phyloP scores from a whole-genome alignment of 2,329 filamentous ascomycete genomes.

The Endocalyx cinctus region DNA sequence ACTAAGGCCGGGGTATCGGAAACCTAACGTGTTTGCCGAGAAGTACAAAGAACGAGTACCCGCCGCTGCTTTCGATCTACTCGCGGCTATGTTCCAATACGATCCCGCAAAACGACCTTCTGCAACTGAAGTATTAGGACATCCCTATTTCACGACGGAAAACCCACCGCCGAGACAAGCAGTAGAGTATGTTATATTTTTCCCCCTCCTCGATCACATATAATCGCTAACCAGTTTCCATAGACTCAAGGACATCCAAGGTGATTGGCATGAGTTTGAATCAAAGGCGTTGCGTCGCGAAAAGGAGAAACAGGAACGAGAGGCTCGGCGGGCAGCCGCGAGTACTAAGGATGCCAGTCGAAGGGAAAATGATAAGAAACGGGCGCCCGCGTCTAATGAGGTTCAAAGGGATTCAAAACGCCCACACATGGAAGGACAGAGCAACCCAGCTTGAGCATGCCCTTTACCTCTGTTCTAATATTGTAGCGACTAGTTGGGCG shows the following conservation, averaged over 20 bases:
- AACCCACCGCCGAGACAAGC: conserved; percentile 73
- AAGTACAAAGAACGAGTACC: conserved; percentile 76
- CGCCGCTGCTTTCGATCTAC: conserved; percentile 75
- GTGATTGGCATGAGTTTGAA: conserved; percentile 99
- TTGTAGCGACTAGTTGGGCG: no score
- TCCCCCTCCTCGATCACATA: no score
- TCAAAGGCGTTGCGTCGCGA: conserved; percentile 91
- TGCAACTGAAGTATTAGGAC: conserved; percentile 77
- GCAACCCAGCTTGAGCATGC: no score
- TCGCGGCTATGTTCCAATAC: conserved; percentile 81
- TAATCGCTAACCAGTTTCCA: no score
- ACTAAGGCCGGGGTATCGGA: conserved; percentile 70
- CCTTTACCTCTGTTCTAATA: no score
- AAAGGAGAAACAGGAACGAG: conserved; percentile 64
- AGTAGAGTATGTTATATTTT: conserved; percentile 58
- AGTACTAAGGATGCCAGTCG: conserved; percentile 33
- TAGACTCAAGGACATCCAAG: conserved; percentile 73
- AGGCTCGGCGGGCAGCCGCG: conserved; percentile 40
- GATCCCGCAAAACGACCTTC: conserved; percentile 80
- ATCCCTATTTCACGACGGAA: conserved; percentile 84
- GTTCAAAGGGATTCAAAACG: conserved; percentile 22
- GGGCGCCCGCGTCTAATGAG: conserved; percentile 17
- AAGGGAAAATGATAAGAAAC: conserved; percentile 24
- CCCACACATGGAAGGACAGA: conserved; percentile 22
- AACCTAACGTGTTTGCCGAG: conserved; percentile 72